Evolutionary conservation across 331 rosid species (phyloP).

Genomic region (Malus hybrid): DNA sequence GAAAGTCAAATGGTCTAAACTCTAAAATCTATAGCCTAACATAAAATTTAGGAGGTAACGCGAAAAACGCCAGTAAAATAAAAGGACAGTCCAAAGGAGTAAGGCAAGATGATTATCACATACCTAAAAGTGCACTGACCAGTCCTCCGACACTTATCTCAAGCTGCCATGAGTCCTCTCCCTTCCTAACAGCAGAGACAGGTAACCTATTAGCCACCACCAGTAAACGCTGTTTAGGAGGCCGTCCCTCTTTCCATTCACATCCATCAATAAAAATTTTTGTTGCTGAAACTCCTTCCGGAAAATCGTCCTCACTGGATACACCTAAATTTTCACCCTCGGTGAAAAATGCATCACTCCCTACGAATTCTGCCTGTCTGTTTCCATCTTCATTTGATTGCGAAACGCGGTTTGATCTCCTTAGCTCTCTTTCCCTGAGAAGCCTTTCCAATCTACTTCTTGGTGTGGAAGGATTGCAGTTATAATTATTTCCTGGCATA

Average conservation of each 20-base stretch:
- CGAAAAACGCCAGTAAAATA: not conserved
- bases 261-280: slow-evolving; percentile 35
- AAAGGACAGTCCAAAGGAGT: slow-evolving; percentile 1
- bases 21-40: not conserved
- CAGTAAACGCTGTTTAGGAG: slow-evolving; percentile 68
- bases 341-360: slow-evolving; percentile 20
- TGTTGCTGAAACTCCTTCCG: slow-evolving; percentile 29
- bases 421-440: slow-evolving; percentile 82
- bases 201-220: slow-evolving; percentile 96
- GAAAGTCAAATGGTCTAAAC: not conserved
- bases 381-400: slow-evolving; percentile 40
- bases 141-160: slow-evolving; percentile 90
- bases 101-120: slow-evolving; percentile 21
- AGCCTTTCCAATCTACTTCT: slow-evolving; percentile 87
- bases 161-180: slow-evolving; percentile 79
- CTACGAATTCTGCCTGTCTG: slow-evolving; percentile 37
- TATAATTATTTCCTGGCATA: slow-evolving; percentile 67
- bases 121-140: slow-evolving; percentile 97
- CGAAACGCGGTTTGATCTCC: slow-evolving; percentile 44
- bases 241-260: slow-evolving; percentile 47
- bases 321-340: slow-evolving; percentile 29
- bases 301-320: slow-evolving; percentile 40
- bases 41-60: not conserved
- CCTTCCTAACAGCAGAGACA: slow-evolving; percentile 80
- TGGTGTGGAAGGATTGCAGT: slow-evolving; percentile 57